These are phyloP conservation scores for Hyphopichia buzzinii DNA, from an alignment of 1,139 yeast species.

Conservation along the genomic window DNA sequence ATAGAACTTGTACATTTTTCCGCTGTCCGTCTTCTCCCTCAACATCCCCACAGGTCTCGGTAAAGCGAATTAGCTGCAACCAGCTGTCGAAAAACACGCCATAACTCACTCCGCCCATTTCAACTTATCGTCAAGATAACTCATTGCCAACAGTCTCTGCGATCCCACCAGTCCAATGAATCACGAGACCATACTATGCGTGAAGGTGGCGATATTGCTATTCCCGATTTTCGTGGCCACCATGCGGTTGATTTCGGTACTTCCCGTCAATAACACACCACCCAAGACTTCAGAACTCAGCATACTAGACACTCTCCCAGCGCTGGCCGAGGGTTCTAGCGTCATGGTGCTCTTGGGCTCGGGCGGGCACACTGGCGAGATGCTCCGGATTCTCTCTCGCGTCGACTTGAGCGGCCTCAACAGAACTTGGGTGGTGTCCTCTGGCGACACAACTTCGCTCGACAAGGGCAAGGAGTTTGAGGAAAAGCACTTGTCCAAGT, in stretches of 20 bases:
- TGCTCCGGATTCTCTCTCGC: slow-evolving; percentile 63
- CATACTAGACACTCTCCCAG: slow-evolving; percentile 7
- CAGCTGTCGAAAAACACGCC: no score
- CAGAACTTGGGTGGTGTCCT: slow-evolving; percentile 47
- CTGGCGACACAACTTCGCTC: slow-evolving; percentile 62
- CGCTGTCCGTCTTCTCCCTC: no score
- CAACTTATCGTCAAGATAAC: no score
- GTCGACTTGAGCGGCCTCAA: slow-evolving; percentile 23
- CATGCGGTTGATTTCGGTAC: slow-evolving; percentile 25
- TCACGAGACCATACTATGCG: slow-evolving; percentile 22
- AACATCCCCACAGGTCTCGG: no score
- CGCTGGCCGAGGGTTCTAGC: slow-evolving; percentile 17
- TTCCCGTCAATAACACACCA: slow-evolving; percentile 22
- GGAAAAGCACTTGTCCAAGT: slow-evolving; percentile 11
- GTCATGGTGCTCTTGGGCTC: slow-evolving; percentile 69
- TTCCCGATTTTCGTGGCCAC: slow-evolving; percentile 24
- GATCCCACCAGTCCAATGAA: slow-evolving; percentile 22
- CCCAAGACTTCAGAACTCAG: background rate
- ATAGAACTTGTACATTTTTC: no score
- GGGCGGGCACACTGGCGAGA: slow-evolving; percentile 96
- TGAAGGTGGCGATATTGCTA: slow-evolving; percentile 19
- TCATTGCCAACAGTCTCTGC: no score
- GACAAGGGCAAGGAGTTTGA: slow-evolving; percentile 49
- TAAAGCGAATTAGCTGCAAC: no score
- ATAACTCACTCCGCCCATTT: no score